These are phyloP conservation scores for Raddia distichophylla DNA, from an alignment of 176 grass and related monocot species.

Conservation along the genomic window DNA sequence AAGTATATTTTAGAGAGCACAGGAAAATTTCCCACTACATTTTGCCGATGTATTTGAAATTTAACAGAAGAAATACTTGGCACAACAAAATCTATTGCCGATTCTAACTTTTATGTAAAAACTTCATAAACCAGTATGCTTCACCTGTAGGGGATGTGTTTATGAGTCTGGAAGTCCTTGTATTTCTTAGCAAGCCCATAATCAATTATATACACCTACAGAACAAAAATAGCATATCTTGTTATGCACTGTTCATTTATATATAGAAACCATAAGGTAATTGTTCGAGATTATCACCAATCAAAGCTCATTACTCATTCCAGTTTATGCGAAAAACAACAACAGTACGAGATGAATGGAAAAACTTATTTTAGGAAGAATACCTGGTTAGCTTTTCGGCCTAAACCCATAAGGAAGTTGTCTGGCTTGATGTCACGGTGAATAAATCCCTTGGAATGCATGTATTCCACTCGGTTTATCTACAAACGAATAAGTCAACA, in stretches of 20 bases:
- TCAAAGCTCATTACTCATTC: not conserved
- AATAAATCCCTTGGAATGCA: constrained; percentile 94
- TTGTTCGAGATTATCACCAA: not conserved
- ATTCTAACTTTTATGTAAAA: constrained; percentile 17
- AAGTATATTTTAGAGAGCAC: not conserved
- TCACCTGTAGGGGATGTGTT: constrained; percentile 95
- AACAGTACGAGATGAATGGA: not conserved
- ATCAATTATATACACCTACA: constrained; percentile 93
- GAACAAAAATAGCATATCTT: not conserved
- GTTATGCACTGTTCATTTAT: constrained; percentile 9
- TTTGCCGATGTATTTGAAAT: constrained; percentile 16
- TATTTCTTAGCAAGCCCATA: constrained; percentile 97
- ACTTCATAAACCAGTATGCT: constrained; percentile 27
- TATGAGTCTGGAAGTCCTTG: constrained; percentile 92
- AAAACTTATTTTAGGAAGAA: constrained; percentile 25
- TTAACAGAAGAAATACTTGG: constrained; percentile 16
- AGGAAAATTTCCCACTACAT: not conserved
- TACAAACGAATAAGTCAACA: constrained; percentile 27
- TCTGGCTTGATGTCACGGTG: constrained; percentile 96
- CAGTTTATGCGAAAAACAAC: constrained; percentile 22
- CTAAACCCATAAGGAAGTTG: constrained; percentile 87
- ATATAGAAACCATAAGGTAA: not conserved
- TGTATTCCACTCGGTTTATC: constrained; percentile 93
- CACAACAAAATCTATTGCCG: not conserved
- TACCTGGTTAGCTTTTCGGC: constrained; percentile 92